Evolutionary conservation across 306 rosid species (phyloP).

Genomic region (barrel medic (Medicago truncatula)): DNA sequence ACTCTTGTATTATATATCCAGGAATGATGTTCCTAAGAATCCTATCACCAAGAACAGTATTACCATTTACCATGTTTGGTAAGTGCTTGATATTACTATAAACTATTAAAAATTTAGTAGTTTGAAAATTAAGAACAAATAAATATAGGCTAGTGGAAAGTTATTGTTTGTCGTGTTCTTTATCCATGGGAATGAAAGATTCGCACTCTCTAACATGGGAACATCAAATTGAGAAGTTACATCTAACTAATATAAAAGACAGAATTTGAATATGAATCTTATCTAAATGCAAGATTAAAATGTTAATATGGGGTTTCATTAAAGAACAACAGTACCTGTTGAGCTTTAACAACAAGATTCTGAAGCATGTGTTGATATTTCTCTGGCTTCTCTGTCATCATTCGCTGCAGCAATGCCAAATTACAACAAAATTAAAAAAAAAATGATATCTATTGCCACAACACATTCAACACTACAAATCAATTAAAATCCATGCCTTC

Average conservation of each 20-base stretch:
- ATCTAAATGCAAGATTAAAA: slow-evolving; percentile 15
- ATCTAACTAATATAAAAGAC: background rate
- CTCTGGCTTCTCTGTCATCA: slow-evolving; percentile 98
- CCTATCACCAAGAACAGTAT: too few species aligned
- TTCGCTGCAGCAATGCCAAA: slow-evolving; percentile 66
- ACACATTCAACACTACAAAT: slow-evolving; percentile 24
- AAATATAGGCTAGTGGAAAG: background rate
- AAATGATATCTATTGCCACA: slow-evolving; percentile 18
- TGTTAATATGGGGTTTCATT: background rate
- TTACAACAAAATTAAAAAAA: slow-evolving; percentile 33
- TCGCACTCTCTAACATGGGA: background rate
- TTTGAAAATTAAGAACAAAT: too few species aligned
- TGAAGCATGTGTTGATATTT: slow-evolving; percentile 96
- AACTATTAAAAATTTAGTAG: too few species aligned
- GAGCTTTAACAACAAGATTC: slow-evolving; percentile 93
- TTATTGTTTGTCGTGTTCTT: background rate
- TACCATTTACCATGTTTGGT: too few species aligned
- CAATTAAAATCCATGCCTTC: slow-evolving; percentile 70
- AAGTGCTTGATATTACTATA: too few species aligned
- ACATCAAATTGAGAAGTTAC: background rate
- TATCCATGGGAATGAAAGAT: background rate
- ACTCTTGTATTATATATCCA: too few species aligned
- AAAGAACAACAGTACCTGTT: slow-evolving; percentile 73
- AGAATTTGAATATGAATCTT: slow-evolving; percentile 33
- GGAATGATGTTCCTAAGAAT: too few species aligned